Conservation (phyloP, 805 yeast genomes). For the Cyberlindnera euphorbiiphila region DNA sequence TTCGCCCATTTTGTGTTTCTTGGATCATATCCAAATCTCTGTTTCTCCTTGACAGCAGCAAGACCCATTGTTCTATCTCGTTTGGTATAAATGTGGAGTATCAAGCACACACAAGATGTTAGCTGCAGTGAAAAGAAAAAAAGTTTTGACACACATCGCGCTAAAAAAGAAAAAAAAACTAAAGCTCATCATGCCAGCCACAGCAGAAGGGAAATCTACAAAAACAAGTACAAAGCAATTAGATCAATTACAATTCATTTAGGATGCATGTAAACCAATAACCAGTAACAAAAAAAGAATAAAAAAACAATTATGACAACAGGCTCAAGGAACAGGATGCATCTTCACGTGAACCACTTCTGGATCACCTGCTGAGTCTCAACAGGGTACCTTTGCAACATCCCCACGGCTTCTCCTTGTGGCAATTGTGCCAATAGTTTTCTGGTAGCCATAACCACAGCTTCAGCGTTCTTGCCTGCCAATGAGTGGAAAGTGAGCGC, state of each 20-base stretch:
- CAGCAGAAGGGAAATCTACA: no score
- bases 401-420: conserved; percentile 59
- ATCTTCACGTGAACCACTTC: conserved; percentile 45
- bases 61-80: conserved; percentile 53
- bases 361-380: conserved; percentile 59
- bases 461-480: conserved; percentile 66
- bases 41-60: conserved; percentile 76
- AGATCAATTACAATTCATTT: no score
- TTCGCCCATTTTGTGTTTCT: conserved; percentile 94
- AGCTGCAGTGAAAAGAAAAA: neutral
- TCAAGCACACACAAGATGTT: no score
- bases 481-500: conserved; percentile 69
- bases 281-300: neutral
- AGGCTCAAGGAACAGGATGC: neutral
- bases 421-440: conserved; percentile 61
- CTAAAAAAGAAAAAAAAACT: no score
- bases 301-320: conserved; percentile 1
- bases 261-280: neutral
- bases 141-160: conserved; percentile 7
- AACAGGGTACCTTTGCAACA: conserved; percentile 59
- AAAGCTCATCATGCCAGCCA: no score
- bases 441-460: conserved; percentile 59
- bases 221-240: neutral
- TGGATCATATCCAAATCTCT: conserved; percentile 88
- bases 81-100: no score